phyloP scores from a whole-genome alignment of 768 basidiomycete genomes.

The Lactarius akahatsu region DNA sequence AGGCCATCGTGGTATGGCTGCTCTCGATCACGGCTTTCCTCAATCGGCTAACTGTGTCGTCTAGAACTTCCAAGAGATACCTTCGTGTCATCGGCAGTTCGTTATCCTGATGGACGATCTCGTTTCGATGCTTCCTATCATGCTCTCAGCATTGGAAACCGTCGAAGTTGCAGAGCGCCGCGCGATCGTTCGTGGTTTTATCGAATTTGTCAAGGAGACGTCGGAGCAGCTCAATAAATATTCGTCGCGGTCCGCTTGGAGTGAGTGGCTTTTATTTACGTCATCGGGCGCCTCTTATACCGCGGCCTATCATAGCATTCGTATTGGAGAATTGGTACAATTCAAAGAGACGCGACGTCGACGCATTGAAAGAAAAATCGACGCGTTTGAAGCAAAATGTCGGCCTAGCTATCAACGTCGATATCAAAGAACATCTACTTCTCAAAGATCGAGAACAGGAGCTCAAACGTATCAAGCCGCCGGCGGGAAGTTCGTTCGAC shows the following conservation, averaged over 20 bases:
- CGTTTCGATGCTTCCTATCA: too few relatives aligned
- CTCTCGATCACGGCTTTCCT: too few relatives aligned
- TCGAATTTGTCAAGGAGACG: not conserved
- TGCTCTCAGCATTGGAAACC: too few relatives aligned
- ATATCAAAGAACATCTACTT: not conserved
- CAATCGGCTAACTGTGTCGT: too few relatives aligned
- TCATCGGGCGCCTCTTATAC: not conserved
- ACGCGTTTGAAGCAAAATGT: not conserved
- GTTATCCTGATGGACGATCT: too few relatives aligned
- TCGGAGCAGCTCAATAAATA: not conserved
- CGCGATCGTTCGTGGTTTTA: not conserved
- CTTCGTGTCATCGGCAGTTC: too few relatives aligned
- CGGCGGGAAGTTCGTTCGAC: not conserved
- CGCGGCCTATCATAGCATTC: not conserved
- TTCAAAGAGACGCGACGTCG: not conserved
- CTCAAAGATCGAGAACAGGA: not conserved
- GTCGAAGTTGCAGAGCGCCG: too few relatives aligned
- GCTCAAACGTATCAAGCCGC: not conserved
- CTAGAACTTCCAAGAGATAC: too few relatives aligned
- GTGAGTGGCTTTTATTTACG: not conserved
- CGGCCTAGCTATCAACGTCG: not conserved
- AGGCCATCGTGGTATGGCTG: too few relatives aligned
- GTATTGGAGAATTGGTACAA: not conserved
- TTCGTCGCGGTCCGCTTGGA: not conserved
- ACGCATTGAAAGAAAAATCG: not conserved